Evolutionary conservation across 352 stramenopile genomes (phyloP), one percentile per base, ranked within the genome.

Genomic region (Globisporangium cystogenes): DNA sequence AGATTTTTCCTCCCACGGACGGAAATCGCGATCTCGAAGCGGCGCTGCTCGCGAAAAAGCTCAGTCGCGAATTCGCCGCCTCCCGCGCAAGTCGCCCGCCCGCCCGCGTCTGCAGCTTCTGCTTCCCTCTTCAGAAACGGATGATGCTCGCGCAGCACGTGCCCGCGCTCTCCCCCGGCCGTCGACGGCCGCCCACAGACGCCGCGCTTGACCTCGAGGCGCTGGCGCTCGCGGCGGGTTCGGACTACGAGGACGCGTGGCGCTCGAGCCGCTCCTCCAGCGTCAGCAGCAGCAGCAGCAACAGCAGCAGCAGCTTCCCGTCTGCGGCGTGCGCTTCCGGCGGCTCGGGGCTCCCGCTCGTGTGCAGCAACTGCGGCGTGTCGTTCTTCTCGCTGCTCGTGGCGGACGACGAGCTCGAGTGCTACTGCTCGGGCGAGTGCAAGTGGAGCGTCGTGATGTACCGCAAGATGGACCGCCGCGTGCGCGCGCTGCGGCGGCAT

Each of bases 391-490:
- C 78, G 47, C 64, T 91, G 46, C 74, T 82, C 46, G 75, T 82
- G 40, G 64, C 68, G 3, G 66, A 79, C 42, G 76, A 86, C 53
- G 70, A 87, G 35, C 60, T 84, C 52, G 76, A 90, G 48, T 87
- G 70, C 60, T 93, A 91, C 60, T 93, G 82, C 65, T 93, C 82
- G 29, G 82, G 82, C 53, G 82, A 93, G 66, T 93, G 82, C 78
- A 93, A 93, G 64, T 93, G 82, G 82, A 93, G 82, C 55, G 80
- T 93, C 50, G 87, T 91, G 51, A 87, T 93, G 72, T 87, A 86
- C 64, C 72, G 70, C 18, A 78, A 93, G 45, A 91, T 93, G 72
- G 76, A 90, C 41, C 65, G 68, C n/a, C 82, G 74, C 48, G 72
- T 90, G 73, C 67, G 67, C 40, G 61, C 68, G 37, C 57, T 85